phyloP scores from a whole-genome alignment of 129 eudicot genomes.

The Mikania micrantha region DNA sequence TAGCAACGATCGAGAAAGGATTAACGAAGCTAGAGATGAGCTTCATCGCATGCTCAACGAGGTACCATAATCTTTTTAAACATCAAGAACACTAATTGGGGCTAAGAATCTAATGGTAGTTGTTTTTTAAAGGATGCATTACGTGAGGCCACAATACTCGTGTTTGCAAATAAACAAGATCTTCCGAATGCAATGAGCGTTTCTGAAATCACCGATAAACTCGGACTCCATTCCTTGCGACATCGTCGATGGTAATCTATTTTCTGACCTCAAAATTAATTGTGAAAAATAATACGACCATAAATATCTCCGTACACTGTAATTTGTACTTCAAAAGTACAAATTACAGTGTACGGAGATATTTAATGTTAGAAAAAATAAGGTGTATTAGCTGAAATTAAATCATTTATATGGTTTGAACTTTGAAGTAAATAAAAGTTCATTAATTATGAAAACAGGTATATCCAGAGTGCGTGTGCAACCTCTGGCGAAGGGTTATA shows the following conservation, averaged over 20 bases:
- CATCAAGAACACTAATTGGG: no score
- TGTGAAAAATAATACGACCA: no score
- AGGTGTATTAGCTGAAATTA: no score
- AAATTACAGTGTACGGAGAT: no score
- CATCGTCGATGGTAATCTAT: conserved; percentile 47
- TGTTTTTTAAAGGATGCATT: conserved; percentile 35
- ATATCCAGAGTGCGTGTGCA: conserved; percentile 69
- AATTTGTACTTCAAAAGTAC: no score
- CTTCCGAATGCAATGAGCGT: conserved; percentile 70
- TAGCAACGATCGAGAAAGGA: conserved; percentile 59
- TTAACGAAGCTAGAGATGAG: conserved; percentile 63
- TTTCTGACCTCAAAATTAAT: no score
- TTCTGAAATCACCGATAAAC: conserved; percentile 60
- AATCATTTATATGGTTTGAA: background rate
- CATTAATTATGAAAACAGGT: conserved; percentile 30
- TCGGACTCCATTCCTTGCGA: conserved; percentile 57
- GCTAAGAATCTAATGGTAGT: background rate
- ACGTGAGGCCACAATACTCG: conserved; percentile 46
- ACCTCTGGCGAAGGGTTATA: conserved; percentile 61
- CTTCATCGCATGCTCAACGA: conserved; percentile 65
- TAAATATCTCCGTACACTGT: no score
- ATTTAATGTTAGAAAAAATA: no score
- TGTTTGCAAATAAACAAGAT: conserved; percentile 68
- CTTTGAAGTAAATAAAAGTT: background rate
- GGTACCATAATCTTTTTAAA: conserved; percentile 22